Conservation (phyloP, 2,329 filamentous ascomycete species). For the Colletotrichum sp. region DNA sequence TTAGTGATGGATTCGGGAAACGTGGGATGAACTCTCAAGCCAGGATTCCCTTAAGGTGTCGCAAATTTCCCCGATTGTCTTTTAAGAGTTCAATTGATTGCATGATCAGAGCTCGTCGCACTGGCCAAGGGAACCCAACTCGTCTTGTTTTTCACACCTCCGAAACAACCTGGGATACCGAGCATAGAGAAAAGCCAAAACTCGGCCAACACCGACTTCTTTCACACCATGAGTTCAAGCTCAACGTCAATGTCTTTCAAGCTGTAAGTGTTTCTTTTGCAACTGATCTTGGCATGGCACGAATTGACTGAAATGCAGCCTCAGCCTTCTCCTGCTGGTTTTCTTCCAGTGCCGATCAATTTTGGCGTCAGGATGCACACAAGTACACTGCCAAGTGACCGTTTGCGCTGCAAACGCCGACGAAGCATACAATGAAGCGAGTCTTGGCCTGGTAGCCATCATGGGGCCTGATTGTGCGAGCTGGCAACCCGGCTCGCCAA, state of each 20-base stretch:
- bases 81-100: not conserved
- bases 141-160: not conserved
- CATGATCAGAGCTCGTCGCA: not conserved
- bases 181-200: not conserved
- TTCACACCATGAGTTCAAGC: not conserved
- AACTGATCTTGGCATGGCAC: accelerated
- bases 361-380: not conserved
- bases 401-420: not conserved
- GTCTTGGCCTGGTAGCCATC: not conserved
- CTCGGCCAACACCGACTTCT: not conserved
- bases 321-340: not conserved
- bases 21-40: not conserved
- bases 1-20: not conserved
- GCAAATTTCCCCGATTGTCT: not conserved
- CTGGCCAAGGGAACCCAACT: not conserved
- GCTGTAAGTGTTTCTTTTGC: not conserved
- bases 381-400: not conserved
- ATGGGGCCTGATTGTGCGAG: slow-evolving; percentile 12
- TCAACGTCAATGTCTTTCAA: not conserved
- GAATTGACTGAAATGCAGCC: not conserved
- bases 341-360: not conserved
- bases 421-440: slow-evolving; percentile 1
- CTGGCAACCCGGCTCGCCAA: not conserved
- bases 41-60: not conserved
- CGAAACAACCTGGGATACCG: not conserved